phyloP scores from a whole-genome alignment of 129 eudicot species.

The Escallonia rubra region DNA sequence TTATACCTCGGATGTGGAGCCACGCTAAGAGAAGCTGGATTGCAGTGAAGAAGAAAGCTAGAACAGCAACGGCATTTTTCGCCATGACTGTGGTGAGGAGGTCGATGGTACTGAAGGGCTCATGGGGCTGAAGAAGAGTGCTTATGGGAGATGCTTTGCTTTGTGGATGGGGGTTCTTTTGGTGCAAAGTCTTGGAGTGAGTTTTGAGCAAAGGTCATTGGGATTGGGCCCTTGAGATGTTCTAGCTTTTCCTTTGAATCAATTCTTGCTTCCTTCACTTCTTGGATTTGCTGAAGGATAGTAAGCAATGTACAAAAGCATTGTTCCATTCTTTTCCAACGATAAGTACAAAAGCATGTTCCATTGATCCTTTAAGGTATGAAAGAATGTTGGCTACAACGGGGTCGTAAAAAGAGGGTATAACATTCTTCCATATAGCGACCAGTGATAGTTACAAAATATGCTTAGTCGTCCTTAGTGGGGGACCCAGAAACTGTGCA shows the following conservation, averaged over 20 bases:
- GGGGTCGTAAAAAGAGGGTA: too few relatives aligned
- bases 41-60: neutral
- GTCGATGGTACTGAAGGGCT: slow-evolving; percentile 9
- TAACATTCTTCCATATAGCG: too few relatives aligned
- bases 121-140: slow-evolving; percentile 25
- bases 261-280: neutral
- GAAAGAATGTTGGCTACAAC: too few relatives aligned
- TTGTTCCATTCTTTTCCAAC: too few relatives aligned
- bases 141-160: slow-evolving; percentile 61
- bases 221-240: neutral
- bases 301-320: too few relatives aligned
- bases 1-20: slow-evolving; percentile 36
- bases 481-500: too few relatives aligned
- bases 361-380: too few relatives aligned
- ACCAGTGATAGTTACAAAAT: too few relatives aligned
- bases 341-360: too few relatives aligned
- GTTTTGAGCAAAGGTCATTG: slow-evolving; percentile 28
- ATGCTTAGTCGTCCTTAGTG: too few relatives aligned
- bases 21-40: slow-evolving; percentile 26
- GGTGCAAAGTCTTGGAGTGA: slow-evolving; percentile 40
- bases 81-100: slow-evolving; percentile 15
- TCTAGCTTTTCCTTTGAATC: neutral
- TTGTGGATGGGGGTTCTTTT: slow-evolving; percentile 19
- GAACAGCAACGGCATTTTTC: neutral
- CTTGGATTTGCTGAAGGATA: too few relatives aligned